Conservation (phyloP, 257 asterid species). For the Gentiana dahurica region DNA sequence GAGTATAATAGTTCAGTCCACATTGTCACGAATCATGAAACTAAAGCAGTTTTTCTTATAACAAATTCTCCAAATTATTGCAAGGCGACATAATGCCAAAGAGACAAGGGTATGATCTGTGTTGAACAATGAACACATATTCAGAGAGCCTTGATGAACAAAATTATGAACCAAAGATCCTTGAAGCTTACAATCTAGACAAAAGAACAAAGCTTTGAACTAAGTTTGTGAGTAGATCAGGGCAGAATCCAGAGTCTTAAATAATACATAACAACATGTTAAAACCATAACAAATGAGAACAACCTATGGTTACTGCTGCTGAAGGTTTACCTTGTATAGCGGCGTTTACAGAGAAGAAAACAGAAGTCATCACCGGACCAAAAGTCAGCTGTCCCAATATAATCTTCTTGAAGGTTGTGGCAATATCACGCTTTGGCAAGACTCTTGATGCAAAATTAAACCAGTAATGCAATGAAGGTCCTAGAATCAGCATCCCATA, state of each 20-base stretch:
- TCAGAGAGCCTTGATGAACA: background rate
- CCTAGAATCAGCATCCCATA: slow-evolving; percentile 32
- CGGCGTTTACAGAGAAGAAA: slow-evolving; percentile 84
- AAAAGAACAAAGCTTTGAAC: no score
- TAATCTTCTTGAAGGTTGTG: slow-evolving; percentile 69
- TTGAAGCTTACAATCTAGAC: background rate
- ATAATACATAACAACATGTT: background rate
- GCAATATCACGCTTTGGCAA: slow-evolving; percentile 58
- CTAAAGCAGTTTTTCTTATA: background rate
- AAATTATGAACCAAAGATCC: background rate
- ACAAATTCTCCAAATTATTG: background rate
- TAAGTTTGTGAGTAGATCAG: no score
- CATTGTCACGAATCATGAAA: background rate
- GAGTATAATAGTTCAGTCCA: slow-evolving; percentile 3
- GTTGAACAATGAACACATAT: background rate
- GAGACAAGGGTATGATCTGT: background rate
- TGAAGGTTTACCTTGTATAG: slow-evolving; percentile 48
- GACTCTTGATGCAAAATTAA: slow-evolving; percentile 40
- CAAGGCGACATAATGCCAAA: background rate
- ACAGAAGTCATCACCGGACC: slow-evolving; percentile 70
- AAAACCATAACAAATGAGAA: slow-evolving; percentile 1
- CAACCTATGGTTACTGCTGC: slow-evolving; percentile 1
- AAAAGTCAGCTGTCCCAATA: slow-evolving; percentile 61
- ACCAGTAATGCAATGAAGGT: slow-evolving; percentile 36
- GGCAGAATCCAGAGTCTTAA: no score